These are phyloP conservation scores for Agaricales sp. DNA, from an alignment of 1,284 basidiomycete species.

Conservation along the genomic window DNA sequence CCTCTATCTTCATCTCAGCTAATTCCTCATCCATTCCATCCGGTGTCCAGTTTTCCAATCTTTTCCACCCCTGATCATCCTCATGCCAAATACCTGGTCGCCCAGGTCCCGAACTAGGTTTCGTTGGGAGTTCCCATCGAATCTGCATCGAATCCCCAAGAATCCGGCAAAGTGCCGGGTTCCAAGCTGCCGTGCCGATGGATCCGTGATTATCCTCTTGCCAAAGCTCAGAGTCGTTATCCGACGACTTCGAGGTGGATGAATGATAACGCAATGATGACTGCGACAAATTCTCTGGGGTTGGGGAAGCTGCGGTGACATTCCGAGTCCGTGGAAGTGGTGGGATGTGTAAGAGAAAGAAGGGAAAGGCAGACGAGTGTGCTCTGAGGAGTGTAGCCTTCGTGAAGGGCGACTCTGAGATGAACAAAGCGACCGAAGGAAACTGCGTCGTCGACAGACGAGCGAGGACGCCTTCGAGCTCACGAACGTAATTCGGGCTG, in stretches of 20 bases:
- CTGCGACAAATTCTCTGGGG: neutral
- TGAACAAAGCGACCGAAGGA: constrained; percentile 57
- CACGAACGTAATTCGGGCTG: constrained; percentile 72
- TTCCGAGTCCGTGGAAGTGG: constrained; percentile 14
- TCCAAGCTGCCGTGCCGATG: constrained; percentile 50
- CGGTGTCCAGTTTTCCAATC: constrained; percentile 24
- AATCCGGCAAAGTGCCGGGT: constrained; percentile 48
- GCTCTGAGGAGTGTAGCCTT: constrained; percentile 55
- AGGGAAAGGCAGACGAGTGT: constrained; percentile 60
- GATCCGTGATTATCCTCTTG: constrained; percentile 1
- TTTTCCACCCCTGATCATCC: constrained; percentile 10
- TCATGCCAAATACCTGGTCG: constrained; percentile 37
- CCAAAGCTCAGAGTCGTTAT: too few species aligned
- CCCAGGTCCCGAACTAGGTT: constrained; percentile 25
- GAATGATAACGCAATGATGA: too few species aligned
- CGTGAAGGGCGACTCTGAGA: constrained; percentile 73
- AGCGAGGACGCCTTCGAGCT: constrained; percentile 78
- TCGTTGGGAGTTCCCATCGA: constrained; percentile 50
- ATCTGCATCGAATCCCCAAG: constrained; percentile 49
- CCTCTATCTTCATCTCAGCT: neutral
- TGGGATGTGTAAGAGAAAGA: constrained; percentile 71
- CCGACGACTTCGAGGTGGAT: too few species aligned
- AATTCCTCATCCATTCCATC: constrained; percentile 3
- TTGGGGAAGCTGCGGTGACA: neutral
- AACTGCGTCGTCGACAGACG: constrained; percentile 24